Evolutionary conservation across 1,139 yeast species (phyloP).

Genomic region (Suhomyces atakaporum): DNA sequence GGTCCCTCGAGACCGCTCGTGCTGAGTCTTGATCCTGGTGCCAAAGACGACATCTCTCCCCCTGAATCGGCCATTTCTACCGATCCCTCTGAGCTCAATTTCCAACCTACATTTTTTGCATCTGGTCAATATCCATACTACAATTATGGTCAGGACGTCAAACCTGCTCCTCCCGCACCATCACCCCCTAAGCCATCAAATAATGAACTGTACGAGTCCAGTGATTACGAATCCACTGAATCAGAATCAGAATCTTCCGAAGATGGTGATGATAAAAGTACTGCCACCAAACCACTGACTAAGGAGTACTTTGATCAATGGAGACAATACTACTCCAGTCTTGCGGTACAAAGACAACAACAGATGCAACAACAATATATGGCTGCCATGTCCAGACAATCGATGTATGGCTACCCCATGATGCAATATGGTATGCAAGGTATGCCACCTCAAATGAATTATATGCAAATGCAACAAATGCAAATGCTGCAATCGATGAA

Average conservation of each 20-base stretch:
- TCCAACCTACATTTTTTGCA: constrained; percentile 9
- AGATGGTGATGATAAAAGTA: constrained; percentile 17
- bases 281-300: constrained; percentile 16
- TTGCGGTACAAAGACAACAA: constrained; percentile 29
- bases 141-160: constrained; percentile 4
- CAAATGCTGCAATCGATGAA: constrained; percentile 17
- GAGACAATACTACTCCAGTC: constrained; percentile 30
- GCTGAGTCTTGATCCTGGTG: constrained; percentile 9
- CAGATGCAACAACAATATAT: constrained; percentile 15
- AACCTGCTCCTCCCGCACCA: constrained; percentile 1
- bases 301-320: constrained; percentile 31
- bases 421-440: constrained; percentile 12
- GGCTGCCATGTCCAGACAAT: constrained; percentile 15
- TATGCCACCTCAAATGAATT: constrained; percentile 9
- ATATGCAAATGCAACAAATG: constrained; percentile 15
- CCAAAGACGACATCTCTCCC: constrained; percentile 7
- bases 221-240: constrained; percentile 18
- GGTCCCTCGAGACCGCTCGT: too few relatives aligned
- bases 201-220: constrained; percentile 12
- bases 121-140: constrained; percentile 11
- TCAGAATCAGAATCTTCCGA: too few relatives aligned
- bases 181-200: neutral
- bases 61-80: constrained; percentile 12
- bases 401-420: constrained; percentile 16
- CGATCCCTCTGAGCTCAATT: constrained; percentile 3